Evolutionary conservation across 495 filamentous ascomycete genomes (phyloP).

Genomic region (Xylaria palmicola): DNA sequence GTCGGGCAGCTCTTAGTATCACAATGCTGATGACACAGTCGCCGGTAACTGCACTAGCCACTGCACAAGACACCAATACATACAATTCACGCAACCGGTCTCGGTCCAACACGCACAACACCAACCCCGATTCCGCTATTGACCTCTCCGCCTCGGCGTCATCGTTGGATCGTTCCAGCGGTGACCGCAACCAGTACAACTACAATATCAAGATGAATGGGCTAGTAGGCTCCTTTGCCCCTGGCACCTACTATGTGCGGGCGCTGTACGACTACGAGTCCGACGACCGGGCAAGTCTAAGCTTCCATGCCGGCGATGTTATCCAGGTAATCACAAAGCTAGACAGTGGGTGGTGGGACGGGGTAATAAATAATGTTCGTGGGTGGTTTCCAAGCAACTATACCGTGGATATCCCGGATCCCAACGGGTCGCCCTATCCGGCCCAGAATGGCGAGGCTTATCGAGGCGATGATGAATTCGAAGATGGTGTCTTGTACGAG

Average conservation of each 20-base stretch:
- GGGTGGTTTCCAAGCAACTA: slow-evolving; percentile 99
- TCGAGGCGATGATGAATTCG: slow-evolving; percentile 68
- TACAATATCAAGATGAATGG: slow-evolving; percentile 61
- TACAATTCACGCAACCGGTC: slow-evolving; percentile 36
- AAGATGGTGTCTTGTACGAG: slow-evolving; percentile 47
- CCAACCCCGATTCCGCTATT: slow-evolving; percentile 30
- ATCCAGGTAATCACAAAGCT: slow-evolving; percentile 98
- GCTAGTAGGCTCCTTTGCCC: slow-evolving; percentile 66
- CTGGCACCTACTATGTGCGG: slow-evolving; percentile 84
- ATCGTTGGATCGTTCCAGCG: slow-evolving; percentile 37
- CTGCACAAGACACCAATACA: slow-evolving; percentile 41
- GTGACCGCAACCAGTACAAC: slow-evolving; percentile 34
- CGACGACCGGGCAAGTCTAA: slow-evolving; percentile 93
- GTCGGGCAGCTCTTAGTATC: slow-evolving; percentile 31
- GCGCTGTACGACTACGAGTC: slow-evolving; percentile 97
- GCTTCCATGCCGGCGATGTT: slow-evolving; percentile 91
- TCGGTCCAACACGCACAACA: slow-evolving; percentile 30
- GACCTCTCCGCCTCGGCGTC: slow-evolving; percentile 35
- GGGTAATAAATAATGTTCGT: slow-evolving; percentile 86
- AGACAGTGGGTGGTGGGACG: slow-evolving; percentile 99
- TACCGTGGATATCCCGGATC: slow-evolving; percentile 76
- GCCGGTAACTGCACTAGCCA: slow-evolving; percentile 46
- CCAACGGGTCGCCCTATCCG: slow-evolving; percentile 59
- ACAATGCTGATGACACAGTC: slow-evolving; percentile 54
- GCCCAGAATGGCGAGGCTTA: slow-evolving; percentile 66